Conservation (phyloP, 768 basidiomycete species). For the Leucocoprinus leucothites region DNA sequence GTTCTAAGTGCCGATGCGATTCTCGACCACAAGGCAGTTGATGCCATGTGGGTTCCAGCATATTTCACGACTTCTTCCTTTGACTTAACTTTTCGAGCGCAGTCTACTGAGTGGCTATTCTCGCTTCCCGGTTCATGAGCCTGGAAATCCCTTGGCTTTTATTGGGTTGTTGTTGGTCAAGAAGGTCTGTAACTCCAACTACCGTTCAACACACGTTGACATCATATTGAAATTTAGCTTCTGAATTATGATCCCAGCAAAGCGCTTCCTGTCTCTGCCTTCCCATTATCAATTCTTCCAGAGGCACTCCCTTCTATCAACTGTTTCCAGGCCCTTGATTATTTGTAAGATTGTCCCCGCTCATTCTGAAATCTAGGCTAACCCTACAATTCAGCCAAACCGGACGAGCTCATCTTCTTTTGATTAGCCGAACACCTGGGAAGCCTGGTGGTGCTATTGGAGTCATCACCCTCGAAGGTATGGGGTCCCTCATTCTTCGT, state of each 20-base stretch:
- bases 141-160: constrained; percentile 66
- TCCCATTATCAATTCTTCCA: constrained; percentile 80
- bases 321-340: constrained; percentile 93
- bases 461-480: constrained; percentile 86
- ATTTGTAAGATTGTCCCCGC: too few species aligned
- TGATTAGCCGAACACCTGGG: constrained; percentile 85
- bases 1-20: constrained; percentile 76
- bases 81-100: background rate
- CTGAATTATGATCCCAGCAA: constrained; percentile 87
- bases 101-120: constrained; percentile 85
- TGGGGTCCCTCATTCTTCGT: constrained; percentile 10
- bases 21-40: constrained; percentile 76
- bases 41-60: constrained; percentile 51
- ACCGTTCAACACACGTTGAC: constrained; percentile 4
- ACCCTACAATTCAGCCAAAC: constrained; percentile 83
- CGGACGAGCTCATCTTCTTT: constrained; percentile 86
- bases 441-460: constrained; percentile 81
- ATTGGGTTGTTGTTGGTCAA: constrained; percentile 82
- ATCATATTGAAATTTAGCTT: constrained; percentile 44
- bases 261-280: constrained; percentile 67
- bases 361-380: too few species aligned
- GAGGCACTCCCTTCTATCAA: constrained; percentile 88
- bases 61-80: background rate
- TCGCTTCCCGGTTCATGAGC: constrained; percentile 84
- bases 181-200: constrained; percentile 41